Evolutionary conservation across 2,329 filamentous ascomycete species (phyloP).

Genomic region (Cercospora zeina): DNA sequence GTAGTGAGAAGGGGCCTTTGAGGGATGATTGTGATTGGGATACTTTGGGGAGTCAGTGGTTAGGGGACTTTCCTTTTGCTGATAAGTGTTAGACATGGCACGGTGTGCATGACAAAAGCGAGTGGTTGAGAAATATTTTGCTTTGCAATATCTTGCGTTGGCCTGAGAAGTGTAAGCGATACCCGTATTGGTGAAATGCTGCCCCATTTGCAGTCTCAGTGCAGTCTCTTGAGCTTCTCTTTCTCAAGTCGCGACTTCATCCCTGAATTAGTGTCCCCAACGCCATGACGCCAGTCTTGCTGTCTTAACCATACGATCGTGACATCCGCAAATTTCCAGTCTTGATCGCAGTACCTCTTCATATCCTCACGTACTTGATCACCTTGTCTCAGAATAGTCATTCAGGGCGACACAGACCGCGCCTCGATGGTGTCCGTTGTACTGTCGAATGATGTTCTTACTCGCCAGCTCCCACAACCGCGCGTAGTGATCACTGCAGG

Average conservation of each 20-base stretch:
- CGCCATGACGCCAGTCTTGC: background rate
- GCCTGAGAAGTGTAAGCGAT: no score
- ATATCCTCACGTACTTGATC: background rate
- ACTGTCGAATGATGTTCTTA: conserved; percentile 88
- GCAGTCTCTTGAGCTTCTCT: background rate
- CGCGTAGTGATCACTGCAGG: conserved; percentile 91
- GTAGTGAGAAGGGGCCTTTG: background rate
- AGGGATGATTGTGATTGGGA: background rate
- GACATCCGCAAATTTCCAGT: no score
- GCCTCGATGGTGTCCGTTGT: conserved; percentile 89
- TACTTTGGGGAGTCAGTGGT: background rate
- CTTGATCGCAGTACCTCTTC: no score
- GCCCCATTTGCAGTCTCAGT: background rate
- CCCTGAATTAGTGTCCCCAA: background rate
- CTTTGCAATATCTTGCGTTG: no score
- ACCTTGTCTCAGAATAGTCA: conserved; percentile 54
- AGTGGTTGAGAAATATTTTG: no score
- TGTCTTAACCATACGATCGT: no score
- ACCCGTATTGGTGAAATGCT: background rate
- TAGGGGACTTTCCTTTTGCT: conserved; percentile 4
- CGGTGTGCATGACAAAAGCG: background rate
- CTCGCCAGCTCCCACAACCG: conserved; percentile 84
- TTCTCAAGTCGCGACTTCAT: background rate
- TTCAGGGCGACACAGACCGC: conserved; percentile 92
- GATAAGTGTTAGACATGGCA: conserved; percentile 4